Percentiles rank a stretch among this genome's conserved stretches.
Conservation (phyloP, 2,329 filamentous ascomycete genomes). For the Sporothrix protearum region DNA sequence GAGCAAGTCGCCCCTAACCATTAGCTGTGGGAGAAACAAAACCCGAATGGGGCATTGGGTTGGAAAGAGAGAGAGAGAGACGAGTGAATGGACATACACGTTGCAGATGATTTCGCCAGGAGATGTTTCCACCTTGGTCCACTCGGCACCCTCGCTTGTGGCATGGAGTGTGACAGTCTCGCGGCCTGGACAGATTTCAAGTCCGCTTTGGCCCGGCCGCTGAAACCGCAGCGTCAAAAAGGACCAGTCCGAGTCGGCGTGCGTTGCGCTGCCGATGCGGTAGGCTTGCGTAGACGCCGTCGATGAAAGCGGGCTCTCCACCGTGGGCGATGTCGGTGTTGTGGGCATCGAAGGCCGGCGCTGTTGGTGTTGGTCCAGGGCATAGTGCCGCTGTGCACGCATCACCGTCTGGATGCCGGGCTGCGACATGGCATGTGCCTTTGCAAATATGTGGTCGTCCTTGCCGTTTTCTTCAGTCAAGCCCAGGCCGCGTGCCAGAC, state of each 20-base stretch:
- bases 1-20: constrained; percentile 51
- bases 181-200: constrained; percentile 62
- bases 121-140: constrained; percentile 58
- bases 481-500: constrained; percentile 54
- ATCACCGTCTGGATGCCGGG: constrained; percentile 54
- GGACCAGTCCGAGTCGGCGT: constrained; percentile 56
- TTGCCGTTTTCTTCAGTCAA: constrained; percentile 35
- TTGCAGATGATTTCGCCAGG: constrained; percentile 59
- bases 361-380: constrained; percentile 33
- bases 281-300: constrained; percentile 39
- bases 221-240: constrained; percentile 62
- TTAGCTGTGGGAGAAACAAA: no score
- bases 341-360: constrained; percentile 34
- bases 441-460: constrained; percentile 51
- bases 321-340: constrained; percentile 34
- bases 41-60: no score
- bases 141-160: constrained; percentile 51
- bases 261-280: constrained; percentile 46
- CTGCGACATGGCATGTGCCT: constrained; percentile 48
- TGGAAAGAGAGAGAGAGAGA: not conserved
- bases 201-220: constrained; percentile 54
- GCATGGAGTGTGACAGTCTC: constrained; percentile 54
- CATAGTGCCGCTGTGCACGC: constrained; percentile 17
- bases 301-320: not conserved
- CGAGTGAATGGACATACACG: constrained; percentile 39